Evolutionary conservation across 768 basidiomycete species (phyloP), one percentile per base, ranked within the genome.

Genomic region (Suillus sp.): DNA sequence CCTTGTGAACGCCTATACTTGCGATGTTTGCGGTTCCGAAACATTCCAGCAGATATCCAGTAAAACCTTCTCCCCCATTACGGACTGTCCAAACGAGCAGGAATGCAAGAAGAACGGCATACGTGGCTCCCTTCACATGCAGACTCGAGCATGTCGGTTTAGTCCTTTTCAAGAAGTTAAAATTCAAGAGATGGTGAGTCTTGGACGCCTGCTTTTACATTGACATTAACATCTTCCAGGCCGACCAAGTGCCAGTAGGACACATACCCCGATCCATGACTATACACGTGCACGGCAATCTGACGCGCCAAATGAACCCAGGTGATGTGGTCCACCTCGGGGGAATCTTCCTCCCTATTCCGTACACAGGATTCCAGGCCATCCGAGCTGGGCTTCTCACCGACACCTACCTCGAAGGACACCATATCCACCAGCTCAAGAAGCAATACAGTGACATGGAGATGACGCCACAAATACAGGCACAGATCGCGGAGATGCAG

Each of bases 191-290:
- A 96, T 99, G 96, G 95, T 92, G 63, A 65, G 81, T 48, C 3
- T 14, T 43, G 10, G 20, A 14, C 22, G 22, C 61, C 57, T 42
- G 57, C 43, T 38, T 0, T 48, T 6, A 6, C 54, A 20, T 30
- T n/a, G 11, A 18, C 18, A 56, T 64, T 71, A 40, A 71, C 59
- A 48, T 37, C 4, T 57, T 45, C 62, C 69, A 95, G 95, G 92
- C 96, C 30, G 96, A 99, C 71, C 97, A 99, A 88, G 97, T 99
- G 1, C 97, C 97, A 27, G 96, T 99, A 54, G 97, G 97, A 4
- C 97, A 99, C 74, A 99, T 99, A 63, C 97, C 97, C 27, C 90
- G 97, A 43, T 95, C 96, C 3, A 99, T 98, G 97, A 95, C 95
- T 0, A 76, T 97, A n/a, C 95, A 99, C 72, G 82, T 98, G 38